Base-by-base conservation (phyloP, 352 stramenopile genomes). In the Globisporangium camurandrum region DNA sequence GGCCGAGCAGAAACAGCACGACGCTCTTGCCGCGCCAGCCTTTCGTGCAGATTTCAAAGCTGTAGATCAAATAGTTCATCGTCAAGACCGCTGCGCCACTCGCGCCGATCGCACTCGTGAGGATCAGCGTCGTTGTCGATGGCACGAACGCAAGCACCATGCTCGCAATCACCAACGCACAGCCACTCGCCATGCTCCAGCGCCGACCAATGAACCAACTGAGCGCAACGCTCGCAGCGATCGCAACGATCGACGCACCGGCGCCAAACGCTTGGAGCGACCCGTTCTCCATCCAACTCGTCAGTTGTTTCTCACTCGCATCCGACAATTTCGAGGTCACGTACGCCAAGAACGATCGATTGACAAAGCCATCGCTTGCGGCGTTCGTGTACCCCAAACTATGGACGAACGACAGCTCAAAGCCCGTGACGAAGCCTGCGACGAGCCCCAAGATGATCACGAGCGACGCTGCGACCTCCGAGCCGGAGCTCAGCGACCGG, bases 11-110 rank as follows among this genome's bases (percentile, higher is more conserved):
- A 55, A 92, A 94, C 28, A 92, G 75, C 8, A 75, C 84, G 5
- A 90, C 64, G 36, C 77, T 84, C 63, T 94, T 94, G 39, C 83
- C 81, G n/a, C 75, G 80, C 80, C 81, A 92, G 23, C 81, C 83
- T 53, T 87, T 87, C 16, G 81, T 92, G 47, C 76, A 94, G 24
- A 94, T 94, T 53, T 94, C 83, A 36, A 69, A 92, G 50, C 80
- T 91, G 60, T 83, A 92, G 20, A 92, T 54, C 43, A 87, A 47
- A 22, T 86, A 84, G 53, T 86, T 88, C 63, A 88, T 86, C 20
- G 68, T 56, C 43, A 91, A 19, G 31, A 93, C 89, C 2, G 71
- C 76, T 7, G 55, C 71, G 6, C 80, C 84, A n/a, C 66, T 66
- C 1, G 78, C 61, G 9, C 69, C 71, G 34, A 93, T 47, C 20